Percentiles rank a stretch among this genome's conserved stretches.
phyloP scores from a whole-genome alignment of 202 grass and related monocot genomes.

The Schoenoplectus tabernaemontani region DNA sequence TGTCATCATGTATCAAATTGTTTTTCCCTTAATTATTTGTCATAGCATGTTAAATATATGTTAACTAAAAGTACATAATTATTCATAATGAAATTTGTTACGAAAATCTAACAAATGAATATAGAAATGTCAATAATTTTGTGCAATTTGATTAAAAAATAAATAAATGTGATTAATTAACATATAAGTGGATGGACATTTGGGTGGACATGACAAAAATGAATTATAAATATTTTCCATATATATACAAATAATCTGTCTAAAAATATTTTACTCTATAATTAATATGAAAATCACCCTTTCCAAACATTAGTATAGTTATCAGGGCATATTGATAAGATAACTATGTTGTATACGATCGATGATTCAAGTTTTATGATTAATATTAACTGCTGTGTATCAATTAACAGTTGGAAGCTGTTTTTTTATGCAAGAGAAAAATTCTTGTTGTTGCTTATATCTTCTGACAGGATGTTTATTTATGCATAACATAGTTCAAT shows the following conservation, averaged over 20 bases:
- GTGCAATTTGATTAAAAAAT: neutral
- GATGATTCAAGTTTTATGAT: neutral
- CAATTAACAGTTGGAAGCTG: neutral
- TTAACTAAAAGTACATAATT: no score
- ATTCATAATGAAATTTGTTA: no score
- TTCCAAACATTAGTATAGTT: neutral
- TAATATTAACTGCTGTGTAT: neutral
- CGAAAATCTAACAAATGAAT: no score
- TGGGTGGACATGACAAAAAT: no score
- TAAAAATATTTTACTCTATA: neutral
- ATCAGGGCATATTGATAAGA: neutral
- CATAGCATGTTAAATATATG: no score
- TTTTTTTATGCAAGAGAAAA: neutral
- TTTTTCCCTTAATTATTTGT: no score
- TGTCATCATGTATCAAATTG: neutral
- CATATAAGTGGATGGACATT: neutral
- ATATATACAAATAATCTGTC: no score
- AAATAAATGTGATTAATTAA: neutral
- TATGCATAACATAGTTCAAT: neutral
- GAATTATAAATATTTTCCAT: no score
- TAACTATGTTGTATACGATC: neutral
- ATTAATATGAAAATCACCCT: neutral
- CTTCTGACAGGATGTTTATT: neutral
- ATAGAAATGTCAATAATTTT: no score
- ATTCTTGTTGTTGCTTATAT: neutral